Base-by-base conservation (phyloP, 106 monocot species). In the Phalaenopsis equestris region DNA sequence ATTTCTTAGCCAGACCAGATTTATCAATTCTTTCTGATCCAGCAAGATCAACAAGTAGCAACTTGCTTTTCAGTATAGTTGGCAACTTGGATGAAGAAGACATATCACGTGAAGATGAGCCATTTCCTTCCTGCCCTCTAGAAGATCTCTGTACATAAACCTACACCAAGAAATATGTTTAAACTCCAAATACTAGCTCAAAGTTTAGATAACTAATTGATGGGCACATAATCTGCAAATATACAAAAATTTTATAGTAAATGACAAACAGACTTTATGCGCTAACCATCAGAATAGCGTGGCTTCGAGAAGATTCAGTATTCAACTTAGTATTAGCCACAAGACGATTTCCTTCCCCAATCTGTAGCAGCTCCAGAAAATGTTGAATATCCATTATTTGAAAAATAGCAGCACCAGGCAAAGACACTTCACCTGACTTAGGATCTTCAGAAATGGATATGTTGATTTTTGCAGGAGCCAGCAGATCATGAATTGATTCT, bases 11-110 rank as follows among this genome's bases (percentile, higher is more conserved):
- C 56, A 75, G 45, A 91, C 93, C 93, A 61, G 93, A 93, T 78
- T 93, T 93, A 52, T 91, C 85, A 43, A 93, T 89, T 77, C 93
- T 85, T 87, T 93, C 93, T 30, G 93, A 93, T 80, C 93, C 93
- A 64, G 93, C 93, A 84, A 93, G 93, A 73, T 93, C 93, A 73
- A 93, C 93, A 82, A 93, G 87, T 18, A 93, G 78, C 77, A 93
- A 84, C 78, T 93, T 93, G 85, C 93, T 91, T 77, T 86, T 93
- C 12, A 87, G 76, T 56, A 93, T 39, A 65, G 80, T 55, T 21
- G 89, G 89, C 39, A 79, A 8, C 56, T 83, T 56, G 41, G 36
- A 80, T 80, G 84, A 80, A 82, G 79, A 81, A 82, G 79, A 81
- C 39, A 78, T 30, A 64, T 85, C 75, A 70, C 18, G 37, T 67